These are phyloP conservation scores for Colletotrichum sp. DNA, from an alignment of 2,329 filamentous ascomycete genomes.

Conservation along the genomic window DNA sequence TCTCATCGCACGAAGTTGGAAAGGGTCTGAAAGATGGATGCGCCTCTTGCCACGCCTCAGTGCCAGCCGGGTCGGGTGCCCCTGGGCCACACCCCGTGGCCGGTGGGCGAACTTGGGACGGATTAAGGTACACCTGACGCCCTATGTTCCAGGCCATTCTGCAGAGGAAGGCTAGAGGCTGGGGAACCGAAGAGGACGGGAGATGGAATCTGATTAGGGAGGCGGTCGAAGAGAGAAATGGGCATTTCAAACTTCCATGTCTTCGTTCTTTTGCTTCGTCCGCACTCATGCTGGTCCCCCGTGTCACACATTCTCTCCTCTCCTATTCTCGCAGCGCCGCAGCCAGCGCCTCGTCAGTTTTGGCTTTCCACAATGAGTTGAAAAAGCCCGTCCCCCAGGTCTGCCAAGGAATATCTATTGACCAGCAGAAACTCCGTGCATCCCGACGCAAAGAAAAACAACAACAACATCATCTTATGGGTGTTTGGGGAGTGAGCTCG, in stretches of 20 bases:
- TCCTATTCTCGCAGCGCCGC: background rate
- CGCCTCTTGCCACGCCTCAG: background rate
- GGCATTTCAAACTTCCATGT: background rate
- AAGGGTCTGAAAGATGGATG: background rate
- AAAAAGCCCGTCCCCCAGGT: background rate
- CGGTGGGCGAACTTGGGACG: conserved; percentile 3
- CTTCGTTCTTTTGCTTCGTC: background rate
- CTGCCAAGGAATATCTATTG: background rate
- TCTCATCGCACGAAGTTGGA: background rate
- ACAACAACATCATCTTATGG: background rate
- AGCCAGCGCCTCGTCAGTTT: background rate
- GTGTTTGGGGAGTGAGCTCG: background rate
- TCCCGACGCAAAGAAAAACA: background rate
- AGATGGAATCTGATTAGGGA: background rate
- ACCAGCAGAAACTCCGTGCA: background rate
- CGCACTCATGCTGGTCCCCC: background rate
- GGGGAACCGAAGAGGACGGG: background rate
- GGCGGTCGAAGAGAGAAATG: background rate
- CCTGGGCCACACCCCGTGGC: background rate
- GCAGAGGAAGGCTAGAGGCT: background rate
- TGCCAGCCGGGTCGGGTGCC: background rate
- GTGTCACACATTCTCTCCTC: background rate
- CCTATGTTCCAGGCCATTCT: background rate
- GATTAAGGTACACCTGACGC: conserved; percentile 6
- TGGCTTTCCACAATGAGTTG: background rate